Percentiles rank a stretch among this genome's conserved stretches.
Evolutionary conservation across 164 flowering plant genomes (phyloP).

Genomic region (Magnolia changhungtana): DNA sequence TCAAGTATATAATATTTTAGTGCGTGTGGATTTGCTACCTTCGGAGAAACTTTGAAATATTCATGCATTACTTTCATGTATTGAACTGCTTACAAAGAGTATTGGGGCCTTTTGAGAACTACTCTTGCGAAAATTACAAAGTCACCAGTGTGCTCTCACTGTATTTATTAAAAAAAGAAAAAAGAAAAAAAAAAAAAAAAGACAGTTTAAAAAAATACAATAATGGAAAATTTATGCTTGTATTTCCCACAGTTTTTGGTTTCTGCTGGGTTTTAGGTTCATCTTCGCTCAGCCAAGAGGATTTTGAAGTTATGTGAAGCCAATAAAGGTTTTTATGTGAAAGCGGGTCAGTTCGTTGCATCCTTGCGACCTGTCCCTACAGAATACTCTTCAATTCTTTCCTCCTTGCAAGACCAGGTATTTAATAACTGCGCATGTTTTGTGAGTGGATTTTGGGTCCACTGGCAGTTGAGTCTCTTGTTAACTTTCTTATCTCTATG

Average conservation of each 20-base stretch:
- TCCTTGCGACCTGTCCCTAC: slow-evolving; percentile 69
- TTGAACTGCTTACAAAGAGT: not conserved
- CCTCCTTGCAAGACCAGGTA: slow-evolving; percentile 89
- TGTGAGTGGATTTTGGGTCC: not conserved
- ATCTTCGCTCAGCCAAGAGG: slow-evolving; percentile 79
- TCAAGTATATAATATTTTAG: too few species aligned
- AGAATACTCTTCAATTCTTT: slow-evolving; percentile 71
- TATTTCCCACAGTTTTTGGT: not conserved
- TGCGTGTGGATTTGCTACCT: too few species aligned
- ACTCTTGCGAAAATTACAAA: not conserved
- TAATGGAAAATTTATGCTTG: not conserved
- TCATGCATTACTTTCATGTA: not conserved
- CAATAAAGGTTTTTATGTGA: slow-evolving; percentile 89
- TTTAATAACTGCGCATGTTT: not conserved
- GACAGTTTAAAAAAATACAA: not conserved
- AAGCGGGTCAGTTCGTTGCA: slow-evolving; percentile 93
- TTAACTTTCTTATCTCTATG: slow-evolving; percentile 17
- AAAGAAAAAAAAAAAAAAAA: too few species aligned
- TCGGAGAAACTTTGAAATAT: too few species aligned
- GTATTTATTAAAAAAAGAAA: too few species aligned
- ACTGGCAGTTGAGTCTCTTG: not conserved
- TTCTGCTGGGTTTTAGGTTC: slow-evolving; percentile 46
- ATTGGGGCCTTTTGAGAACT: not conserved
- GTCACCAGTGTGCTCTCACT: not conserved
- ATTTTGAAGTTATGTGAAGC: slow-evolving; percentile 65